Percentiles rank a stretch among this genome's conserved stretches.
These are phyloP conservation scores for Phytophthora citrophthora DNA, from an alignment of 352 stramenopile species.

Conservation along the genomic window DNA sequence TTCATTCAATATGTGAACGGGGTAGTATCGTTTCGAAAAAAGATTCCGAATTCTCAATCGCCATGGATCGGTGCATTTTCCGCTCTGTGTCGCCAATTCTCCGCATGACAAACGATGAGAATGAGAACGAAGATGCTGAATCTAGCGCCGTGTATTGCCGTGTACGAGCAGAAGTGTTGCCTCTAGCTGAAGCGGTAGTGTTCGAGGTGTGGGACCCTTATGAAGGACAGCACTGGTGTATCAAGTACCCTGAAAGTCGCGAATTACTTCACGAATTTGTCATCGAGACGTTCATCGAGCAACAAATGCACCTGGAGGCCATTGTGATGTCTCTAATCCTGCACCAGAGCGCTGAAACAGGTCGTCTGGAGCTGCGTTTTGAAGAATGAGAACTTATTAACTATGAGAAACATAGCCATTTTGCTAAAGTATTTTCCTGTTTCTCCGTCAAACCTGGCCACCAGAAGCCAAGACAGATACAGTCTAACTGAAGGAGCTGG, in stretches of 20 bases:
- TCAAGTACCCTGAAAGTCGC: slow-evolving; percentile 57
- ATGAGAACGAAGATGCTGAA: slow-evolving; percentile 15
- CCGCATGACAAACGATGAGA: slow-evolving; percentile 34
- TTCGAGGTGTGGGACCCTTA: slow-evolving; percentile 55
- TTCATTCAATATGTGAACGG: slow-evolving; percentile 47
- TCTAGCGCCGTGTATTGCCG: slow-evolving; percentile 46
- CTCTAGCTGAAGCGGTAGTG: slow-evolving; percentile 25
- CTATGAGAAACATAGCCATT: background rate
- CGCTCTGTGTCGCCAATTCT: slow-evolving; percentile 43
- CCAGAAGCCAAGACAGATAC: background rate
- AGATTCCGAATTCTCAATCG: slow-evolving; percentile 11
- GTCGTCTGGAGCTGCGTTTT: slow-evolving; percentile 49
- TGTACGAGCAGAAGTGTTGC: slow-evolving; percentile 39
- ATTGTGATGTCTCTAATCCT: slow-evolving; percentile 61
- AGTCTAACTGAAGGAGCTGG: slow-evolving; percentile 78
- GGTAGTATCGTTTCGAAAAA: slow-evolving; percentile 18
- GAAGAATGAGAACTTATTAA: slow-evolving; percentile 42
- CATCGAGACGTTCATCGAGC: slow-evolving; percentile 57
- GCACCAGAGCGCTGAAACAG: slow-evolving; percentile 30
- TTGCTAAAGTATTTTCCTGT: slow-evolving; percentile 26
- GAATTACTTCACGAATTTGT: slow-evolving; percentile 64
- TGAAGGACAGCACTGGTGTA: slow-evolving; percentile 22
- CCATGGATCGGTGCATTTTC: slow-evolving; percentile 58
- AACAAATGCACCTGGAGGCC: slow-evolving; percentile 68
- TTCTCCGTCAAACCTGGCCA: slow-evolving; percentile 1